Evolutionary conservation across 208 protist genomes (phyloP), one percentile per base, ranked within the genome.

Genomic region (Cochliopodium minus): DNA sequence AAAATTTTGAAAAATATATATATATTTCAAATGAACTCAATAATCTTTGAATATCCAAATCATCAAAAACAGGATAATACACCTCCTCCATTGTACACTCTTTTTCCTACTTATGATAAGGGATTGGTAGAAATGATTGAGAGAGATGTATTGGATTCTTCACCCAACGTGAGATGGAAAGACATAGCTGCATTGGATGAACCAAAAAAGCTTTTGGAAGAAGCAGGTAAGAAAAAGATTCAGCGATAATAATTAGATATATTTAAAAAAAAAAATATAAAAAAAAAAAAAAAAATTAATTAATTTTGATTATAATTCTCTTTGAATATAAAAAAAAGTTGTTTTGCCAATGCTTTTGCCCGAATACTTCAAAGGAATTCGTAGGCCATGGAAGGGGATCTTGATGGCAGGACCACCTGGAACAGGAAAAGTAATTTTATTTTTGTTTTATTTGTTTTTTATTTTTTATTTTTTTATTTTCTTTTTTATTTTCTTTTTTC

Each of bases 331-430:
- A 22, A 17, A 43, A 20, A 79, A 80, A 1, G 79, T 88, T 30
- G 79, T 88, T 39, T 83, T 88, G 78, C 85, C 85, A 23, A 77
- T 85, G 15, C 74, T 77, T 59, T 85, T 86, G 67, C 85, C 85
- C 5, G 69, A 81, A 58, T 71, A 88, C 10, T 91, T 91, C 59
- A 70, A 73, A 28, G 85, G 87, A 32, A 85, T 92, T 25, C 68
- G 87, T 26, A 69, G 78, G n/a, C 91, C 89, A 17, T 94, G 87
- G 85, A 90, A 90, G 57, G 90, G 87, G 7, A 86, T 95, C 50
- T 72, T 96, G 0, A 76, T 97, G 53, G 90, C 91, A 64, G 88
- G 88, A 1, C 90, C 90, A 1, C 92, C 90, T 1, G 93, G 93
- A 11, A 96, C 90, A 0, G 93, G 91, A 32, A 96, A 96, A 13